These are phyloP conservation scores for Mortierella sp. DNA, from an alignment of 371 early-diverging fungal genomes.

Conservation along the genomic window DNA sequence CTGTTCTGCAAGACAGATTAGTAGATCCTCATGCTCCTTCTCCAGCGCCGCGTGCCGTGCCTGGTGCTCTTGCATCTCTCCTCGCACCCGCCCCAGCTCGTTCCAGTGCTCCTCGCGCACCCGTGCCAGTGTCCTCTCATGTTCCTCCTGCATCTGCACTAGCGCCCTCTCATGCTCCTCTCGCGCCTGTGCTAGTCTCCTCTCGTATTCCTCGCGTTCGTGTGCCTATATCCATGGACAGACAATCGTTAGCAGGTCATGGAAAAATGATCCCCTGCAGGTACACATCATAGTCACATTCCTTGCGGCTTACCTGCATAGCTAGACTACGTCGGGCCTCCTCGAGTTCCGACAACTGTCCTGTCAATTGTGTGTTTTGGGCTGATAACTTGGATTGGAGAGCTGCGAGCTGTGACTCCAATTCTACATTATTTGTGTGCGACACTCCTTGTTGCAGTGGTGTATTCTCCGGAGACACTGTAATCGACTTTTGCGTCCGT, in stretches of 20 bases:
- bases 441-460: conserved; percentile 6
- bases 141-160: conserved; percentile 43
- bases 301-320: conserved; percentile 15
- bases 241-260: no score
- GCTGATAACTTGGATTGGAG: conserved; percentile 29
- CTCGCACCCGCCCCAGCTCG: conserved; percentile 52
- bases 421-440: conserved; percentile 19
- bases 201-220: conserved; percentile 26
- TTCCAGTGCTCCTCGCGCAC: no score
- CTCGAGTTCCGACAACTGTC: conserved; percentile 34
- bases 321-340: conserved; percentile 12
- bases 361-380: conserved; percentile 53
- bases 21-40: conserved; percentile 91
- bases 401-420: conserved; percentile 52
- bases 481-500: conserved; percentile 44
- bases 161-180: conserved; percentile 6
- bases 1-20: conserved; percentile 81
- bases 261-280: not conserved
- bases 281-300: not conserved
- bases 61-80: conserved; percentile 53
- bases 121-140: conserved; percentile 5
- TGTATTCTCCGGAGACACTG: conserved; percentile 24
- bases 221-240: conserved; percentile 9
- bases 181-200: no score
- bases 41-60: conserved; percentile 62